Conservation (phyloP, 2,329 filamentous ascomycete species). For the Venturia carpophila region DNA sequence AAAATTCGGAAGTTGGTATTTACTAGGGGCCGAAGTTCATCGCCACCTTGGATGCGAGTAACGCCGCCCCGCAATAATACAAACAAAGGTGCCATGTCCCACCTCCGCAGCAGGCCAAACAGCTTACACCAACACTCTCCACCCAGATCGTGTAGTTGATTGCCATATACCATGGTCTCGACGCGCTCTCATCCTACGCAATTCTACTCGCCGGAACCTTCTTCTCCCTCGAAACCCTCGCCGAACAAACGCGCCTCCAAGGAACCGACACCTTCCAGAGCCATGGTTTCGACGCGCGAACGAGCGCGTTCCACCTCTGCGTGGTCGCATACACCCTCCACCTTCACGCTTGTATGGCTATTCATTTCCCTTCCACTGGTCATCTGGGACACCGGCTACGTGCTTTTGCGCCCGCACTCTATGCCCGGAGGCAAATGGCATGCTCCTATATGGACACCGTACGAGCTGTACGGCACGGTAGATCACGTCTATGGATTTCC, state of each 20-base stretch:
- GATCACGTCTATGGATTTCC: conserved; percentile 78
- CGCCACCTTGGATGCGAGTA: neutral
- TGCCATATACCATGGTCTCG: conserved; percentile 29
- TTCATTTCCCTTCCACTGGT: conserved; percentile 68
- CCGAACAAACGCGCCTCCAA: conserved; percentile 25
- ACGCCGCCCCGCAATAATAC: neutral
- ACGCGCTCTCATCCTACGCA: conserved; percentile 33
- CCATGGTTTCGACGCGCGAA: conserved; percentile 23
- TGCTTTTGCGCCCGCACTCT: conserved; percentile 69
- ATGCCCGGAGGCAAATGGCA: conserved; percentile 73
- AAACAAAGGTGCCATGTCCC: neutral
- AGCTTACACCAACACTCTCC: neutral
- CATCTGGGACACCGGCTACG: conserved; percentile 72
- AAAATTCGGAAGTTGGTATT: neutral
- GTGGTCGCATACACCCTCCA: conserved; percentile 55
- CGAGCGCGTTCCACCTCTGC: conserved; percentile 22
- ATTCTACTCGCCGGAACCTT: conserved; percentile 28
- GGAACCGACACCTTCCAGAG: conserved; percentile 25
- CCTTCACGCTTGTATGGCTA: conserved; percentile 61
- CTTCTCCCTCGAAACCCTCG: conserved; percentile 25
- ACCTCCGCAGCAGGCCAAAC: neutral
- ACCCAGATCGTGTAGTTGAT: neutral
- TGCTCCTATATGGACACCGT: conserved; percentile 65
- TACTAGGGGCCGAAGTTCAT: neutral
- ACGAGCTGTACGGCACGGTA: conserved; percentile 69